Conservation (phyloP, 192 early-diverging fungal genomes). For the Backusella australiensis region DNA sequence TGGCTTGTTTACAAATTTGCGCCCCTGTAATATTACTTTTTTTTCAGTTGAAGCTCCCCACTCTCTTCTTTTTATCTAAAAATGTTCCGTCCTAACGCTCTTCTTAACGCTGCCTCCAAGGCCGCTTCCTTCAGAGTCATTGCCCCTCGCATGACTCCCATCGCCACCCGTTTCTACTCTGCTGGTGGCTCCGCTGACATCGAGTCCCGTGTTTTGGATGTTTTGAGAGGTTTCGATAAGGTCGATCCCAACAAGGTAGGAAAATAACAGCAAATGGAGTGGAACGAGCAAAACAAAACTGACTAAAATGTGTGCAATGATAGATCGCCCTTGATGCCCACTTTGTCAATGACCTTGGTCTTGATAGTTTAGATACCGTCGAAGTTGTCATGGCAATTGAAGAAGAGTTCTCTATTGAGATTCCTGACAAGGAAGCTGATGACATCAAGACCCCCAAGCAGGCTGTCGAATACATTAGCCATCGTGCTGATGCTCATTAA, state of each 20-base stretch:
- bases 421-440: conserved; percentile 96
- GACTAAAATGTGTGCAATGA: not conserved
- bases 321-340: conserved; percentile 83
- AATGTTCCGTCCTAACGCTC: conserved; percentile 39
- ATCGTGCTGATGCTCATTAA: conserved; percentile 74
- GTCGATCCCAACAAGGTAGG: conserved; percentile 88
- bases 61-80: not conserved
- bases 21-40: not conserved
- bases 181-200: conserved; percentile 69
- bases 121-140: conserved; percentile 34
- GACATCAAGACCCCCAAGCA: conserved; percentile 86
- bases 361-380: conserved; percentile 96
- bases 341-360: conserved; percentile 91
- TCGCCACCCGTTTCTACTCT: conserved; percentile 71
- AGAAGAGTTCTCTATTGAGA: conserved; percentile 98
- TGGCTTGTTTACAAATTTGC: not conserved
- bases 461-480: conserved; percentile 83
- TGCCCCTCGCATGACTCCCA: conserved; percentile 30
- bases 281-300: not conserved
- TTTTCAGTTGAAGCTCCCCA: not conserved
- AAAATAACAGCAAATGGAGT: not conserved
- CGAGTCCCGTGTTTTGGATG: conserved; percentile 83
- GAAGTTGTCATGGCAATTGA: conserved; percentile 99
- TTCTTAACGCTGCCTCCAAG: conserved; percentile 39
- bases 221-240: conserved; percentile 96